Conservation (phyloP, 2,329 filamentous ascomycete genomes). For the Venturia nashicola region DNA sequence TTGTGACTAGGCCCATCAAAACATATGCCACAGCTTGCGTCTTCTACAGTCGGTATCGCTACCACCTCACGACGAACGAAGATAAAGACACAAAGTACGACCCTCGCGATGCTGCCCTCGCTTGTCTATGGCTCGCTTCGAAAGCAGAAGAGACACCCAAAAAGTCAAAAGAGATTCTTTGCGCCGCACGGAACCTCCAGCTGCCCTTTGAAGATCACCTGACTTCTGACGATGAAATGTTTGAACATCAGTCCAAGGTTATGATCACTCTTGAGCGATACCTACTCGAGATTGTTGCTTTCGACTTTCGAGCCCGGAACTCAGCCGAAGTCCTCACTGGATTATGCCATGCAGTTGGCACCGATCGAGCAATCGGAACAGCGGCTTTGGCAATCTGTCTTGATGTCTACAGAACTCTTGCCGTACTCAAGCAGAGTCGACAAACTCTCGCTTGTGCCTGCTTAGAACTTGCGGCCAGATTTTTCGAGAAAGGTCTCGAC, state of each 20-base stretch:
- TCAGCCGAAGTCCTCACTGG: slow-evolving; percentile 34
- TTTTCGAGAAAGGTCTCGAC: slow-evolving; percentile 32
- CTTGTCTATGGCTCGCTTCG: slow-evolving; percentile 82
- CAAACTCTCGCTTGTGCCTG: slow-evolving; percentile 75
- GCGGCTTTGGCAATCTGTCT: slow-evolving; percentile 72
- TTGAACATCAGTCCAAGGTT: slow-evolving; percentile 65
- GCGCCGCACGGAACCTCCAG: slow-evolving; percentile 79
- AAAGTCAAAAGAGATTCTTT: slow-evolving; percentile 87
- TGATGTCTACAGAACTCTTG: slow-evolving; percentile 87
- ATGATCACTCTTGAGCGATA: slow-evolving; percentile 85
- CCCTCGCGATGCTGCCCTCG: slow-evolving; percentile 61
- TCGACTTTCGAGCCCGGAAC: slow-evolving; percentile 62
- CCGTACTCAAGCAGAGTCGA: slow-evolving; percentile 79
- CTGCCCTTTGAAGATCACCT: slow-evolving; percentile 52
- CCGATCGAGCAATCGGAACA: slow-evolving; percentile 38
- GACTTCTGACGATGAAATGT: slow-evolving; percentile 60
- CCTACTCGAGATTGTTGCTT: slow-evolving; percentile 84
- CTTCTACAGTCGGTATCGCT: slow-evolving; percentile 82
- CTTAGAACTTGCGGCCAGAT: slow-evolving; percentile 64
- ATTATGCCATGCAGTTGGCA: not conserved
- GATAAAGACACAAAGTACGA: slow-evolving; percentile 2
- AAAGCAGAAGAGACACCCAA: slow-evolving; percentile 98
- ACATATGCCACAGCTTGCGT: slow-evolving; percentile 86
- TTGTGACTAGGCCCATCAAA: slow-evolving; percentile 55
- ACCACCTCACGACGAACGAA: slow-evolving; percentile 4